Evolutionary conservation across 306 rosid genomes (phyloP), one percentile per base, ranked within the genome.

Genomic region (Quercus engelmannii): DNA sequence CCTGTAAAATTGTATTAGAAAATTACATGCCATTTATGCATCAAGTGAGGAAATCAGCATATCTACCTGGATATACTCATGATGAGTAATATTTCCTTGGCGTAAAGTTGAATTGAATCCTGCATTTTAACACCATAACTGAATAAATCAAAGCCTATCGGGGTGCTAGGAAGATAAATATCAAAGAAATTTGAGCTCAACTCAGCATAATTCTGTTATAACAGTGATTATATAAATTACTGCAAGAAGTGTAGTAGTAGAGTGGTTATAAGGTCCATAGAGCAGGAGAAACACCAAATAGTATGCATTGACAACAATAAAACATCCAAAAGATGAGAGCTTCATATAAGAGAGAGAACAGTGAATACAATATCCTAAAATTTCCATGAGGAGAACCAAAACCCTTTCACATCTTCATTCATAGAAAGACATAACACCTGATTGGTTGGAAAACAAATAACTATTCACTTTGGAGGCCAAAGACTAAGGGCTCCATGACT

Each of bases 21-120:
- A 51, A 69, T 31, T 54, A 51, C 67, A 70, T 59, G 71, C 55
- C n/a, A 30, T 35, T 54, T 69, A 58, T 25, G 46, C 74, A 78
- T 73, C 61, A 73, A 25, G 54, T 41, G 80, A 73, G 46, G 61
- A 81, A 76, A 69, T 12, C 25, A 38, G 38, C 28, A 79, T 25
- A 33, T 83, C 57, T 75, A 90, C 98, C 94, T 94, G 99, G 82
- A 94, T 94, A 82, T 94, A 94, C 85, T 94, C 97, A 85, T 94
- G 98, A 82, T 94, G 98, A 11, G 98, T 94, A 69, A 94, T 73
- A 85, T 92, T 92, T 79, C 99, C 99, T 85, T 94, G 97, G 25
- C 99, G 97, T 76, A 94, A 87, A 78, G 99, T 94, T 74, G 99
- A 91, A 81, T 92, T 94, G 84, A 94, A 94, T 84, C 99, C 99